These are phyloP conservation scores for Arthroderma sp. DNA, from an alignment of 2,329 filamentous ascomycete genomes.

Conservation along the genomic window DNA sequence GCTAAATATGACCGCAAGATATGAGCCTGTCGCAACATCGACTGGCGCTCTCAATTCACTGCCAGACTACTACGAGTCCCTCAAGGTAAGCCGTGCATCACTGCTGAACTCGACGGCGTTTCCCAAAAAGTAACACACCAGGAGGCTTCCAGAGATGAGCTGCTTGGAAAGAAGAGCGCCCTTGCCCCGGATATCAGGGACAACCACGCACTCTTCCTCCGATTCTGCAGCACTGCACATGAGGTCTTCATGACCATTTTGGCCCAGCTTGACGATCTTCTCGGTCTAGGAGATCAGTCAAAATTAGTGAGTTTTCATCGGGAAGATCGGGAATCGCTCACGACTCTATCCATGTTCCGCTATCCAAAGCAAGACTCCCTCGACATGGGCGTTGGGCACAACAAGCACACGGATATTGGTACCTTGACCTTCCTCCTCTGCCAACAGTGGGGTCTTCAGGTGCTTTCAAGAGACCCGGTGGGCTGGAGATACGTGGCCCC, in stretches of 20 bases:
- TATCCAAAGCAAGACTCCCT: constrained; percentile 10
- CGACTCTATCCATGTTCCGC: constrained; percentile 13
- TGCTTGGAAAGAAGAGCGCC: neutral
- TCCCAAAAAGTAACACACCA: neutral
- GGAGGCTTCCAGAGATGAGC: neutral
- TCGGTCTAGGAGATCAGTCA: neutral
- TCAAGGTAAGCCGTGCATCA: neutral
- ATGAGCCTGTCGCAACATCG: neutral
- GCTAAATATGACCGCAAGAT: neutral
- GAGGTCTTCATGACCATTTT: neutral
- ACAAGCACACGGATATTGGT: constrained; percentile 22
- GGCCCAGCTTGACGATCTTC: neutral
- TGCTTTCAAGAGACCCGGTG: constrained; percentile 12
- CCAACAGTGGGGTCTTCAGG: constrained; percentile 24
- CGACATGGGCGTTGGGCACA: constrained; percentile 15
- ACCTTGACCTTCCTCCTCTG: constrained; percentile 22
- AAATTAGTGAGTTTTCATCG: constrained; percentile 8
- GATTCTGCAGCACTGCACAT: neutral
- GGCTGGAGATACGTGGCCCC: constrained; percentile 21
- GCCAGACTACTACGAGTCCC: neutral
- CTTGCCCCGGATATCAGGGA: neutral
- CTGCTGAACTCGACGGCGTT: neutral
- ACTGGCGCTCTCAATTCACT: neutral
- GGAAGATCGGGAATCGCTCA: constrained; percentile 10
- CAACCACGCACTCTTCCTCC: neutral